phyloP scores from a whole-genome alignment of 305 asterid species.

The Solanum chacoense region DNA sequence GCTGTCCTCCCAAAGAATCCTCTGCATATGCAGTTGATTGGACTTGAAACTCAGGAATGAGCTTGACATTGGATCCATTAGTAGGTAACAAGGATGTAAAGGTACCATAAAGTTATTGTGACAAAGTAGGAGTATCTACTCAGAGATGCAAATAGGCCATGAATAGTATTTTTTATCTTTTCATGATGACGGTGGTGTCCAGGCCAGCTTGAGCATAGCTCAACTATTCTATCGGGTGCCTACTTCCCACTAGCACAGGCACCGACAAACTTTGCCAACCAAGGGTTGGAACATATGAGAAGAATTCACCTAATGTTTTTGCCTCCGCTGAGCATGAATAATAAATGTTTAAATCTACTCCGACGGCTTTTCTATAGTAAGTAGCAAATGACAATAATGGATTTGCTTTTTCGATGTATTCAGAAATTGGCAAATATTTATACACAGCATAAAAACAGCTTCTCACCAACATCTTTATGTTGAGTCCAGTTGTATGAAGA shows the following conservation, averaged over 20 bases:
- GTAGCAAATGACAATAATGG: background rate
- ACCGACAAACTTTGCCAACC: background rate
- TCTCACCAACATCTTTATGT: slow-evolving; percentile 69
- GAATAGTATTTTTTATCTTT: background rate
- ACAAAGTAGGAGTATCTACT: background rate
- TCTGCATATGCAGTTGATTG: background rate
- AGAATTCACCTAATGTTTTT: background rate
- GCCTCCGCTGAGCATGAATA: background rate
- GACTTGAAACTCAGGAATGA: background rate
- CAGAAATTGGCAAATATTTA: background rate
- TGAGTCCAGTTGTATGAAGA: slow-evolving; percentile 88
- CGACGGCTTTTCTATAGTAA: background rate
- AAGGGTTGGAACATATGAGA: background rate
- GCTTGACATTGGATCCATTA: background rate
- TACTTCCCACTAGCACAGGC: background rate
- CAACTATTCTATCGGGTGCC: background rate
- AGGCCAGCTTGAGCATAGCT: background rate
- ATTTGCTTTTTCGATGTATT: background rate
- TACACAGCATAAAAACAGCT: background rate
- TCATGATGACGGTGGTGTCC: background rate
- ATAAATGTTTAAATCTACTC: background rate
- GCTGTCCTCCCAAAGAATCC: background rate
- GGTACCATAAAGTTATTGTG: background rate
- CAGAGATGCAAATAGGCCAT: background rate
- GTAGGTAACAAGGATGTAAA: background rate